A percentile compares a stretch with the other conserved stretches of the same genome.
phyloP scores from a whole-genome alignment of 345 rosid genomes.

The Raphanus sativus region DNA sequence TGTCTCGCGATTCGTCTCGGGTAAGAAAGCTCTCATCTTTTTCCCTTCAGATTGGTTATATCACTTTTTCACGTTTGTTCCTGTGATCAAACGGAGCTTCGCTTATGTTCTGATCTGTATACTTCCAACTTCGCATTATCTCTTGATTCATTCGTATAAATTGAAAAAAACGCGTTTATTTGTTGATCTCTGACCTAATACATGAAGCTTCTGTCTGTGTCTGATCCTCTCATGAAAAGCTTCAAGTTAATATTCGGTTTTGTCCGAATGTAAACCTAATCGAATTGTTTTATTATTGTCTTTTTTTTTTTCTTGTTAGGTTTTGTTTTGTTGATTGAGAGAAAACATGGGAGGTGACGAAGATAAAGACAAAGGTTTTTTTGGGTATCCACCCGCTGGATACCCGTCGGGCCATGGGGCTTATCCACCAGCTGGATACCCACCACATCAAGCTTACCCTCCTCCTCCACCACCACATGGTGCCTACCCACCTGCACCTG shows the following conservation, averaged over 20 bases:
- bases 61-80: background rate
- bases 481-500: slow-evolving; percentile 32
- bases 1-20: slow-evolving; percentile 2
- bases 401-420: slow-evolving; percentile 11
- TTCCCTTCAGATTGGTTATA: background rate
- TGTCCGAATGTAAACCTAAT: background rate
- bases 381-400: slow-evolving; percentile 28
- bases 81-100: background rate
- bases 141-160: no score
- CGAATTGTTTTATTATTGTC: background rate
- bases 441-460: slow-evolving; percentile 40
- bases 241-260: background rate
- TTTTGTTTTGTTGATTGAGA: slow-evolving; percentile 8
- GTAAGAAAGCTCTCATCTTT: slow-evolving; percentile 3
- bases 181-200: slow-evolving; percentile 8
- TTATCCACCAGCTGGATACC: slow-evolving; percentile 40
- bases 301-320: background rate
- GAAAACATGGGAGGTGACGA: slow-evolving; percentile 41
- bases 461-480: slow-evolving; percentile 37
- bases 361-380: slow-evolving; percentile 41
- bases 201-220: background rate
- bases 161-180: no score
- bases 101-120: no score
- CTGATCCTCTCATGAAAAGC: background rate
- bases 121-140: no score